phyloP scores from a whole-genome alignment of 2,329 filamentous ascomycete genomes.

The Fusarium sp. region DNA sequence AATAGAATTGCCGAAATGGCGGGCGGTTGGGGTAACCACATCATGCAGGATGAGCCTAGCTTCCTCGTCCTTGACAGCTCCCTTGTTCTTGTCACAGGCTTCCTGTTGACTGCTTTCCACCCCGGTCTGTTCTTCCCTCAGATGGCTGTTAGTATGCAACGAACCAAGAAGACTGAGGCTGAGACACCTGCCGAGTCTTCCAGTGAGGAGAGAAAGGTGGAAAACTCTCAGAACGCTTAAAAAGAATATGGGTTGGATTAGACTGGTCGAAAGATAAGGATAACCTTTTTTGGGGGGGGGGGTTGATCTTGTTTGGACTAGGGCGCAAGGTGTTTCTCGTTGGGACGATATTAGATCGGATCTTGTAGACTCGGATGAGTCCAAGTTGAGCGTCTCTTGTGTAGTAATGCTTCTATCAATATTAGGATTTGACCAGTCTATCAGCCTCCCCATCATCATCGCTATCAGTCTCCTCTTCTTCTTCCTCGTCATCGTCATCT shows the following conservation, averaged over 20 bases:
- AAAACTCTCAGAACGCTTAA: conserved; percentile 34
- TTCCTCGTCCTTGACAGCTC: conserved; percentile 71
- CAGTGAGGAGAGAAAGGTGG: conserved; percentile 49
- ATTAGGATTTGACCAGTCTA: conserved; percentile 60
- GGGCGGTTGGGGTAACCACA: conserved; percentile 73
- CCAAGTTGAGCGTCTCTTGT: conserved; percentile 17
- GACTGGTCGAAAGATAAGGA: neutral
- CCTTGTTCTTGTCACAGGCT: conserved; percentile 66
- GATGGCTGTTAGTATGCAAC: conserved; percentile 59
- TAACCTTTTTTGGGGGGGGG: neutral
- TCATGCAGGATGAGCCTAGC: conserved; percentile 74
- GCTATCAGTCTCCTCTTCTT: conserved; percentile 65
- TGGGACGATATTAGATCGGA: conserved; percentile 13
- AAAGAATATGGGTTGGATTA: conserved; percentile 10
- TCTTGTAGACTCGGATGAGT: conserved; percentile 30
- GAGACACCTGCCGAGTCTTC: conserved; percentile 50
- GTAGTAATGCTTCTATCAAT: conserved; percentile 38
- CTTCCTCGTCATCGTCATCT: conserved; percentile 66
- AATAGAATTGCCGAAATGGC: conserved; percentile 74
- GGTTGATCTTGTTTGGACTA: conserved; percentile 7
- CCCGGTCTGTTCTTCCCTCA: conserved; percentile 70
- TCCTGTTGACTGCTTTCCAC: conserved; percentile 67
- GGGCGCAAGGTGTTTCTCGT: conserved; percentile 10
- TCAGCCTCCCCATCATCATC: conserved; percentile 64
- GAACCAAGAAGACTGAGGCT: conserved; percentile 43